A percentile compares a stretch with the other conserved stretches of the same genome.
Evolutionary conservation across 495 filamentous ascomycete genomes (phyloP).

Genomic region (Aspergillus conjunctus): DNA sequence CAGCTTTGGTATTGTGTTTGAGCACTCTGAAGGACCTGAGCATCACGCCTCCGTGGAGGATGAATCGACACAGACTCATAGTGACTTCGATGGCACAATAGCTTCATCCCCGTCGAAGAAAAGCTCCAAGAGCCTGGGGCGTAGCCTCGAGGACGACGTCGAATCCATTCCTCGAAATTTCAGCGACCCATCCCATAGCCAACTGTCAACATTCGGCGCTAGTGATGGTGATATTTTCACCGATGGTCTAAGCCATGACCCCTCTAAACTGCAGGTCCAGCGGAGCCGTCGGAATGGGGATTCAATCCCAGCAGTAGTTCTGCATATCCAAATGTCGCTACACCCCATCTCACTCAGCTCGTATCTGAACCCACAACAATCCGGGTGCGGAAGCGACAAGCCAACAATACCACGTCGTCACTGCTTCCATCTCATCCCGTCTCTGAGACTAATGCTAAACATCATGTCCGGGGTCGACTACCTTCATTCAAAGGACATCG

Average conservation of each 20-base stretch:
- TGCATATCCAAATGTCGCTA: slow-evolving; percentile 59
- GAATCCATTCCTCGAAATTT: slow-evolving; percentile 46
- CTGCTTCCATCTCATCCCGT: slow-evolving; percentile 52
- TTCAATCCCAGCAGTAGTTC: slow-evolving; percentile 44
- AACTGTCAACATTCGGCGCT: slow-evolving; percentile 37
- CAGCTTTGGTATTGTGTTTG: slow-evolving; percentile 49
- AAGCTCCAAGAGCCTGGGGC: slow-evolving; percentile 38
- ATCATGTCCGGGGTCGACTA: slow-evolving; percentile 58
- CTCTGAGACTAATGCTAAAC: slow-evolving; percentile 45
- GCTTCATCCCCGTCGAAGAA: slow-evolving; percentile 36
- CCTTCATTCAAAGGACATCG: slow-evolving; percentile 61
- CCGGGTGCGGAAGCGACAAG: slow-evolving; percentile 3
- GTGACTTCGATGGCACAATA: slow-evolving; percentile 29
- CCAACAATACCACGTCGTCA: slow-evolving; percentile 36
- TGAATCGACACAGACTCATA: slow-evolving; percentile 21
- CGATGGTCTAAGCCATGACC: slow-evolving; percentile 48
- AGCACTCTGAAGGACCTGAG: slow-evolving; percentile 33
- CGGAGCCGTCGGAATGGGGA: slow-evolving; percentile 28
- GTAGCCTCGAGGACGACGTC: slow-evolving; percentile 38
- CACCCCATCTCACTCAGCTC: slow-evolving; percentile 52
- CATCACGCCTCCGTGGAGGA: slow-evolving; percentile 26
- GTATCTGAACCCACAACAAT: slow-evolving; percentile 43
- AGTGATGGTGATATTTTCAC: slow-evolving; percentile 54
- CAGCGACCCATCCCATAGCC: slow-evolving; percentile 31
- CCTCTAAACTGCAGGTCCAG: slow-evolving; percentile 41